These are phyloP conservation scores for Aureobasidium vineae DNA, from an alignment of 2,329 filamentous ascomycete genomes.

Conservation along the genomic window DNA sequence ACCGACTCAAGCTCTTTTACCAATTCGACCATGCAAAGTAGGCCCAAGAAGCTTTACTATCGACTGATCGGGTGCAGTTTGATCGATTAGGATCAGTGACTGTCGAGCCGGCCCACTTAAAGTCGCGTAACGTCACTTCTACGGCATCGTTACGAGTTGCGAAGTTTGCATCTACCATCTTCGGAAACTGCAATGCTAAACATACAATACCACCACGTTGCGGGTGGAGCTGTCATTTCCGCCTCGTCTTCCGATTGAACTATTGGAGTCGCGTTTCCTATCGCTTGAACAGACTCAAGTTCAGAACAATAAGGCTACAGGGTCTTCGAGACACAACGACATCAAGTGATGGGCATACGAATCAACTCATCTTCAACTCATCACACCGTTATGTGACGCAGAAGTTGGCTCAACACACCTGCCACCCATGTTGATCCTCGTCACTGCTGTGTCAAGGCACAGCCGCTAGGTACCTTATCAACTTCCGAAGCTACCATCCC, in stretches of 20 bases:
- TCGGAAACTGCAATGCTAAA: conserved; percentile 17
- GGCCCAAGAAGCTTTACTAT: conserved; percentile 10
- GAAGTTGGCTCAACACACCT: neutral
- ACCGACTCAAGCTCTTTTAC: conserved; percentile 8
- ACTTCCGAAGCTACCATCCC: neutral
- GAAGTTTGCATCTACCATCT: neutral
- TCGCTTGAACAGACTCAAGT: neutral
- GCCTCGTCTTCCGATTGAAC: neutral
- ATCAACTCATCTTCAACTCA: neutral
- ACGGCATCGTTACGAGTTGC: conserved; percentile 17
- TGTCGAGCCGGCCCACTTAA: neutral
- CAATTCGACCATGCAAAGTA: conserved; percentile 1
- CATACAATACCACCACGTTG: conserved; percentile 5
- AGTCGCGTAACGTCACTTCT: conserved; percentile 2
- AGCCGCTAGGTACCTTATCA: conserved; percentile 13
- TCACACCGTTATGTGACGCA: conserved; percentile 12
- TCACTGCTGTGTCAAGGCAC: conserved; percentile 4
- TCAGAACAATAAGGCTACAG: neutral
- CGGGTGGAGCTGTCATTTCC: conserved; percentile 6
- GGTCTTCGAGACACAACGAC: neutral
- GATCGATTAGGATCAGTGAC: conserved; percentile 2
- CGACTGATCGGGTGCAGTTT: conserved; percentile 21
- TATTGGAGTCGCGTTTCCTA: neutral
- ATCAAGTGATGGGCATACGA: neutral
- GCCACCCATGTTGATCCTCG: neutral